Evolutionary conservation across 805 yeast genomes (phyloP), one percentile per base, ranked within the genome.

Genomic region (Cyberlindnera veronae): DNA sequence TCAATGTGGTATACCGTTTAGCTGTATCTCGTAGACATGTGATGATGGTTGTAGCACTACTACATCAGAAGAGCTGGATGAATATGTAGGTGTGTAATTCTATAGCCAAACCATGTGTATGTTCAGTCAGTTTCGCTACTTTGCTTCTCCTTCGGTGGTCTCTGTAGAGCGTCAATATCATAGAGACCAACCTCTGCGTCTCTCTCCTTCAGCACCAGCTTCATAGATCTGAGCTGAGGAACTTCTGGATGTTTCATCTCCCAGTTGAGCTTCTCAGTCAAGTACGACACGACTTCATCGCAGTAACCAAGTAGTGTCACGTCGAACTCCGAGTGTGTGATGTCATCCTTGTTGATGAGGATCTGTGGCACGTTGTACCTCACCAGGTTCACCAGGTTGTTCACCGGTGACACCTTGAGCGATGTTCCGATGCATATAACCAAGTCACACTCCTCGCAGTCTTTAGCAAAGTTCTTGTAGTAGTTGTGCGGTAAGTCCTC

Each of bases 371-470:
- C 79, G n/a, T 74, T 61, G n/a, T 72, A 71, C 1, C 82, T 79
- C 2, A 89, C 65, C 62, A 75, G 69, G 46, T 86, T 81, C n/a
- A 86, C 90, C 42, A 89, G 85, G 38, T 86, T 89, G 38, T 88
- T 79, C 5, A 90, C 96, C 0, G 97, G 97, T 0, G 95, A 88
- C 18, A 89, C 97, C 57, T 89, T 86, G 49, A 89, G 69, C 16
- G 96, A 88, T 0, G 97, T 89, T 14, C 97, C 97, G 26, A 89
- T 81, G 59, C 95, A 84, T 5, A 89, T 71, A 32, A 90, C 65
- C 39, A 89, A 66, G 61, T 90, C 97, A 62, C 95, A 86, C 30
- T 74, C 67, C 15, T 62, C 52, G 6, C 81, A 68, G 57, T 90
- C 96, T 31, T 72, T 70, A 30, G 68, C 66, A 21, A 81, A 73